Conservation (phyloP, 306 rosid species). For the Rubus idaeus region DNA sequence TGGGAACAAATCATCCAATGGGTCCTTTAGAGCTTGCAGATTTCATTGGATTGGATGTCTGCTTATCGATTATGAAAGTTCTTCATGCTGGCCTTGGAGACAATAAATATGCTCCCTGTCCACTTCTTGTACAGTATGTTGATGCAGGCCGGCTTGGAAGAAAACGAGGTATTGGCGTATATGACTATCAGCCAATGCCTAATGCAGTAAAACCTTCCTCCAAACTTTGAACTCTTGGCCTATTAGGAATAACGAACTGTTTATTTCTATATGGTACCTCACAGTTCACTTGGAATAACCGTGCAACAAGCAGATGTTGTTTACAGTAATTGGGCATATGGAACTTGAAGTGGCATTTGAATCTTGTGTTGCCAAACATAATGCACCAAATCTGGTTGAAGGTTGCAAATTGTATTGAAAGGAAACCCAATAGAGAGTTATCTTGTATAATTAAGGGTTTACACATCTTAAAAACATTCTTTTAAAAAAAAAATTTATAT, state of each 20-base stretch:
- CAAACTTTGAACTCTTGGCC: slow-evolving; percentile 37
- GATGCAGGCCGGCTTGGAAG: slow-evolving; percentile 87
- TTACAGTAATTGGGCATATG: background rate
- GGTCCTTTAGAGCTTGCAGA: slow-evolving; percentile 97
- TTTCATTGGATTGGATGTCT: slow-evolving; percentile 93
- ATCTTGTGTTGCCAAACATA: background rate
- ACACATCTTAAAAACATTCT: no score
- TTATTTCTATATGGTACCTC: no score
- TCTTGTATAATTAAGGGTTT: background rate
- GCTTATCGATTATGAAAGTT: slow-evolving; percentile 86
- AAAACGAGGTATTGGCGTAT: slow-evolving; percentile 84
- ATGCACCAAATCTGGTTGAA: background rate
- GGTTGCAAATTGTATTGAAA: background rate
- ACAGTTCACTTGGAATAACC: slow-evolving; percentile 2
- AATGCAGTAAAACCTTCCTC: slow-evolving; percentile 41
- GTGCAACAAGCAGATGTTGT: slow-evolving; percentile 6
- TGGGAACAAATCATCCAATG: slow-evolving; percentile 95
- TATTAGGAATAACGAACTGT: background rate
- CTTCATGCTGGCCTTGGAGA: slow-evolving; percentile 90
- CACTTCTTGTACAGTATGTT: slow-evolving; percentile 78
- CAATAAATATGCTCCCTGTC: slow-evolving; percentile 79
- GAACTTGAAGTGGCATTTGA: background rate
- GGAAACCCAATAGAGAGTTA: background rate
- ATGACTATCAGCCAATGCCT: slow-evolving; percentile 45
- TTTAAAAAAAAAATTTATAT: no score